These are phyloP conservation scores for Agaricus bisporus DNA, from an alignment of 768 basidiomycete species.

Conservation along the genomic window DNA sequence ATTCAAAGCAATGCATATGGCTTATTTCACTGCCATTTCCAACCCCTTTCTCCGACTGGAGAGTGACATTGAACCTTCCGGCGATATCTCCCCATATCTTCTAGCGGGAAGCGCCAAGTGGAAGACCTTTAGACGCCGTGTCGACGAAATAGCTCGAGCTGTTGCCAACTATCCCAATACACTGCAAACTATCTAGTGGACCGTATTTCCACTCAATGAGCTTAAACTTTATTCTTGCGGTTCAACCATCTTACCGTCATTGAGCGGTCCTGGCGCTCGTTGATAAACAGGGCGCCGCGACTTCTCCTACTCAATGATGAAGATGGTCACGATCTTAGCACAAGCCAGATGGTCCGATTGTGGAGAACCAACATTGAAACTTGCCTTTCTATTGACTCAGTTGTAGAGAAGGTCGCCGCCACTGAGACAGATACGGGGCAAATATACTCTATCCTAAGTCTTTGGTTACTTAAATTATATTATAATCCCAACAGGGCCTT, in stretches of 20 bases:
- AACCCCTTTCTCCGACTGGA: conserved; percentile 83
- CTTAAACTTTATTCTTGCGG: not conserved
- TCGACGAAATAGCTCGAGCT: conserved; percentile 70
- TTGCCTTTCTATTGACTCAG: conserved; percentile 82
- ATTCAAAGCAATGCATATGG: conserved; percentile 86
- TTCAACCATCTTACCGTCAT: conserved; percentile 9
- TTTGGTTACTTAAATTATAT: conserved; percentile 4
- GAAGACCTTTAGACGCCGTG: conserved; percentile 59
- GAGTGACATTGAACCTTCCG: conserved; percentile 35
- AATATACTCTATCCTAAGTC: conserved; percentile 23
- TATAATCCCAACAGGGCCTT: conserved; percentile 36
- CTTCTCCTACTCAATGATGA: conserved; percentile 2
- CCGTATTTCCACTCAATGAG: not conserved
- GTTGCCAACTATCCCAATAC: conserved; percentile 35
- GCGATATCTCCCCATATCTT: conserved; percentile 51
- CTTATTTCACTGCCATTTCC: conserved; percentile 75
- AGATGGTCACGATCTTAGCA: conserved; percentile 4
- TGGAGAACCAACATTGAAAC: conserved; percentile 48
- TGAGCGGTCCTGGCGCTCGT: conserved; percentile 2
- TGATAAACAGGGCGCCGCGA: not conserved
- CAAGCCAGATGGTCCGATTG: conserved; percentile 7
- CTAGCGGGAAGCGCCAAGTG: conserved; percentile 60
- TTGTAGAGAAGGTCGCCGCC: conserved; percentile 49
- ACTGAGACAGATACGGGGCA: conserved; percentile 96
- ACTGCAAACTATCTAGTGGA: conserved; percentile 16